Base-by-base conservation (phyloP, 345 rosid genomes). In the Eucalyptus regnans region DNA sequence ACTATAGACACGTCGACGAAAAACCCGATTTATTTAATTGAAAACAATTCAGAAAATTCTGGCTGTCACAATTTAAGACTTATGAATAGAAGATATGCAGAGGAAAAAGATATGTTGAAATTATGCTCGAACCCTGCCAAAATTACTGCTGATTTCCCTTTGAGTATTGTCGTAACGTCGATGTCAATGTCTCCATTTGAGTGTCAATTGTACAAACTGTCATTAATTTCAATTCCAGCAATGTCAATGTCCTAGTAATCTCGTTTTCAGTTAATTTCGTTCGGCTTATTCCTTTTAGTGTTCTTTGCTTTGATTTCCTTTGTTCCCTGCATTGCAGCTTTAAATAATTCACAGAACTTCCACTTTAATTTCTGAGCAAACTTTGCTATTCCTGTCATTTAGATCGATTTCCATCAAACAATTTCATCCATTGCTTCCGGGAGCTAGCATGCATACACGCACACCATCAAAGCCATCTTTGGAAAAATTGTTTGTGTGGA, bases 41-140 rank as follows among this genome's bases (percentile, higher is more conserved):
- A n/a, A n/a, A n/a, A n/a, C n/a, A n/a, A n/a, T n/a, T n/a, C n/a
- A n/a, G n/a, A n/a, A n/a, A n/a, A n/a, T n/a, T n/a, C n/a, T n/a
- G n/a, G n/a, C n/a, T n/a, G n/a, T n/a, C n/a, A n/a, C n/a, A 60
- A 60, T 60, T 6, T 60, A 60, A 12, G 68, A 60, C 68, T 60
- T 27, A 27, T 27, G 4, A 33, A 60, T 25, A 60, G 31, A 60
- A 60, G 16, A 60, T 5, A 0, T 12, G 68, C 31, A 3, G 15
- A 12, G 2, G 2, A 54, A 16, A 54, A 4, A 54, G 58, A 20
- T 20, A 1, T 8, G 23, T 52, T 52, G 4, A 18, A 52, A 52
- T 52, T 1, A 27, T 0, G 66, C 15, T 0, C 1, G 1, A 6
- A 0, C 0, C 0, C 31, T 60, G 3, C 68, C n/a, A 25, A 58